Base-by-base conservation (phyloP, 371 early-diverging fungal species). In the Lichtheimia hyalospora region DNA sequence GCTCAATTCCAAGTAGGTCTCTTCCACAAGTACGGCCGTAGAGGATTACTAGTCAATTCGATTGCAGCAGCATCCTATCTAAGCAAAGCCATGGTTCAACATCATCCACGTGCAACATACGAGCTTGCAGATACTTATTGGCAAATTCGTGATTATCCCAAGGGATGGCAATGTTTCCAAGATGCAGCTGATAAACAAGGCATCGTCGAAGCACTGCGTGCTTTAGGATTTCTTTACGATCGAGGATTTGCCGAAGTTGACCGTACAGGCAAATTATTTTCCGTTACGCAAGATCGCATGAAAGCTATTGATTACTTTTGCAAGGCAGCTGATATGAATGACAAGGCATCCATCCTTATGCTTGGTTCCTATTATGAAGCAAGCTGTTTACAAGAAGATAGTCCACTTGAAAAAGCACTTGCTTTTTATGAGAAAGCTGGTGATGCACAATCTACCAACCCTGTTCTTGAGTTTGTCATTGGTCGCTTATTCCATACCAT, bases 1-100 rank as follows among this genome's bases (percentile, higher is more conserved):
- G 66, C 76, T n/a, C 69, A 65, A 20, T 76, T 58, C 28, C 67
- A 69, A 18, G 46, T 73, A 3, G 73, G 76, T 1, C 18, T 73
- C 5, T 68, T 52, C 57, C 76, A 76, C 48, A 39, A 61, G 20
- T 43, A 67, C n/a, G 73, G 76, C 6, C 54, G 60, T 8, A 68
- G 61, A 27, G 64, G 62, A 5, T 54, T 73, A 3, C 67, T 70
- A 1, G 41, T 20, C 12, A 73, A 70, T 40, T 46, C 64, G 0
- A 44, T 54, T 3, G 76, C 61, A 2, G 73, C 76, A 2, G 60
- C 63, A 41, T 68, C 50, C 25, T 70, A 76, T 25, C 60, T 76
- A 25, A 48, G 60, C 3, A 68, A 68, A n/a, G 75, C 78, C 1
- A 60, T 62, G 4, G 56, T 67, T 1, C 66, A 65, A 49, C 71